These are phyloP conservation scores for Mesembryanthemum crystallinum DNA, from an alignment of 148 eudicot genomes.

Conservation along the genomic window DNA sequence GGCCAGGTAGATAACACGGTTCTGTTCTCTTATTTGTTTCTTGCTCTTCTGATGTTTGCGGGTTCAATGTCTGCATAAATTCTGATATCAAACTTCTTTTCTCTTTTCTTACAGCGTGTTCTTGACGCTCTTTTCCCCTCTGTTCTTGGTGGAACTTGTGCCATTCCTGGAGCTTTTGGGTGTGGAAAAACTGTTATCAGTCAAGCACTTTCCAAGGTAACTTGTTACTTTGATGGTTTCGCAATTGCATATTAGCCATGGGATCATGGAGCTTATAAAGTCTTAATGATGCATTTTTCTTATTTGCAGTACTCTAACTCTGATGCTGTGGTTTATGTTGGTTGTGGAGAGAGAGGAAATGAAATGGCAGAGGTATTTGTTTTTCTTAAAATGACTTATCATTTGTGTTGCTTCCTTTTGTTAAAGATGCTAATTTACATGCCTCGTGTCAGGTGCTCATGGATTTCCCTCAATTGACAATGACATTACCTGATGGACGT, in stretches of 20 bases:
- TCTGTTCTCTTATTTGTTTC: background rate
- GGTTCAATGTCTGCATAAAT: background rate
- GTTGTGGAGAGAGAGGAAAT: conserved; percentile 99
- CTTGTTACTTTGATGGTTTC: background rate
- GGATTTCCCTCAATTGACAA: conserved; percentile 99
- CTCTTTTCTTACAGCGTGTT: conserved; percentile 60
- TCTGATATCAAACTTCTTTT: conserved; percentile 19
- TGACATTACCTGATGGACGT: conserved; percentile 99
- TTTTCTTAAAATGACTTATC: background rate
- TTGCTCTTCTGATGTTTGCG: conserved; percentile 3
- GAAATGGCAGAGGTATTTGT: conserved; percentile 97
- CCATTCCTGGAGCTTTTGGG: conserved; percentile 99
- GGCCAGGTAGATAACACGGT: conserved; percentile 66
- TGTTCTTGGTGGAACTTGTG: conserved; percentile 99
- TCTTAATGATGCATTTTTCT: conserved; percentile 14
- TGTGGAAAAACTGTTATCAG: conserved; percentile 99
- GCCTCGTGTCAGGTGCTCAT: conserved; percentile 68
- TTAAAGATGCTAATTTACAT: conserved; percentile 1
- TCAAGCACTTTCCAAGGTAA: conserved; percentile 98
- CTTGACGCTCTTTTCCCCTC: conserved; percentile 99
- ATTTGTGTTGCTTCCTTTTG: conserved; percentile 7
- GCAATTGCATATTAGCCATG: conserved; percentile 1
- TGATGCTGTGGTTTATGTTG: conserved; percentile 98
- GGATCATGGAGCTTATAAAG: background rate
- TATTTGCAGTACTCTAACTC: conserved; percentile 90